These are phyloP conservation scores for Trichophyton equinum DNA, from an alignment of 2,329 filamentous ascomycete genomes.

Conservation along the genomic window DNA sequence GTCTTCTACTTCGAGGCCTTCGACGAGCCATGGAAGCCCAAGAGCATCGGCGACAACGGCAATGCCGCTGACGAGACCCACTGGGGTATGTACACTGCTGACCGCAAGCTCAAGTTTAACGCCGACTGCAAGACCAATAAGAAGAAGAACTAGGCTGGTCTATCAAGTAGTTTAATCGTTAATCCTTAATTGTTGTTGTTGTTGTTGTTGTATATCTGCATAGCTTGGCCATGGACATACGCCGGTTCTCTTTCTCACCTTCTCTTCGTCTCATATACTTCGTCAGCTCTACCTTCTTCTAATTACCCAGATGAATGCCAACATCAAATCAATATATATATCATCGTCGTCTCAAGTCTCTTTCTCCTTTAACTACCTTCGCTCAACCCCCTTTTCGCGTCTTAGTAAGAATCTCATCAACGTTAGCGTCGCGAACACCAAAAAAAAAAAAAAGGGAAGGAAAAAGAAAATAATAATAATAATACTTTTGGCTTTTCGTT, in stretches of 20 bases:
- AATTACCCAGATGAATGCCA: too few relatives aligned
- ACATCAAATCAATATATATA: too few relatives aligned
- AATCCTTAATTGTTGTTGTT: background rate
- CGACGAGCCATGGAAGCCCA: slow-evolving; percentile 60
- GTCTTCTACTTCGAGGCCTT: slow-evolving; percentile 64
- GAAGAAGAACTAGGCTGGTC: background rate
- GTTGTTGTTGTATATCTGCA: background rate
- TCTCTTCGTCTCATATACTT: too few relatives aligned
- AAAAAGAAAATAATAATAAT: background rate
- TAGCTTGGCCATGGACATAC: background rate
- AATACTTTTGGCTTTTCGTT: background rate
- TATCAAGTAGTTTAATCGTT: background rate
- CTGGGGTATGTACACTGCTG: slow-evolving; percentile 55
- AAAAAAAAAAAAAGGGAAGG: too few relatives aligned
- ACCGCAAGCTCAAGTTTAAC: slow-evolving; percentile 46
- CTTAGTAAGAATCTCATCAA: background rate
- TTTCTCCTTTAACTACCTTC: background rate
- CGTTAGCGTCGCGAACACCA: background rate
- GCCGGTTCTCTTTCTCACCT: too few relatives aligned
- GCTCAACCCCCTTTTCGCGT: slow-evolving; percentile 2
- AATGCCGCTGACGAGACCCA: slow-evolving; percentile 50
- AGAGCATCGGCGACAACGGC: slow-evolving; percentile 51
- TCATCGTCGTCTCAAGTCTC: background rate
- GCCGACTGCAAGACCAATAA: slow-evolving; percentile 30
- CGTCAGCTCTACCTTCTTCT: too few relatives aligned